These are phyloP conservation scores for Cryptosporidium ryanae DNA, from an alignment of 169 alveolate genomes.

Conservation along the genomic window DNA sequence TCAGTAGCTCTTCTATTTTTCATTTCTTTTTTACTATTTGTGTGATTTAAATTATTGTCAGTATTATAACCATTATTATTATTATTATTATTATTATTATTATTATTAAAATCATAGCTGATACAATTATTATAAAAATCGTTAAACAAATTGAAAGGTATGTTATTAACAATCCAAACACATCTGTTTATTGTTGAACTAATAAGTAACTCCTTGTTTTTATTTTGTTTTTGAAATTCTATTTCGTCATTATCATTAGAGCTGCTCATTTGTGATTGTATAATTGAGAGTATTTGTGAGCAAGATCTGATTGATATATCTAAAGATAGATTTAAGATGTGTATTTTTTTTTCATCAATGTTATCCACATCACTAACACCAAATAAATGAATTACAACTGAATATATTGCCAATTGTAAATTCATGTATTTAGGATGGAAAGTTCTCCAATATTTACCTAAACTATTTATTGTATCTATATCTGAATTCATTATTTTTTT, in stretches of 20 bases:
- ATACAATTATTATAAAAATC: neutral
- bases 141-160: slow-evolving; percentile 44
- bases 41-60: neutral
- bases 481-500: slow-evolving; percentile 20
- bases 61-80: neutral
- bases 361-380: slow-evolving; percentile 19
- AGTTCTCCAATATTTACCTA: slow-evolving; percentile 47
- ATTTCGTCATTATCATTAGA: slow-evolving; percentile 15
- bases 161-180: slow-evolving; percentile 44
- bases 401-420: slow-evolving; percentile 40
- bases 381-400: slow-evolving; percentile 49
- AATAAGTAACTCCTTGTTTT: slow-evolving; percentile 7
- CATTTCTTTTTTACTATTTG: neutral
- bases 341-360: slow-evolving; percentile 6
- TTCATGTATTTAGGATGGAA: slow-evolving; percentile 57
- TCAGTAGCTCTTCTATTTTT: slow-evolving; percentile 72
- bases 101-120: neutral
- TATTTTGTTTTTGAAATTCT: slow-evolving; percentile 21
- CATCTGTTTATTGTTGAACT: slow-evolving; percentile 29
- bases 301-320: slow-evolving; percentile 44
- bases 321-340: slow-evolving; percentile 13
- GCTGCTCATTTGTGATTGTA: slow-evolving; percentile 13
- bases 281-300: slow-evolving; percentile 31
- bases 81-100: neutral
- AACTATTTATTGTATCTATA: slow-evolving; percentile 6